Conservation (phyloP, 1,284 basidiomycete genomes). For the Athelia psychrophila region DNA sequence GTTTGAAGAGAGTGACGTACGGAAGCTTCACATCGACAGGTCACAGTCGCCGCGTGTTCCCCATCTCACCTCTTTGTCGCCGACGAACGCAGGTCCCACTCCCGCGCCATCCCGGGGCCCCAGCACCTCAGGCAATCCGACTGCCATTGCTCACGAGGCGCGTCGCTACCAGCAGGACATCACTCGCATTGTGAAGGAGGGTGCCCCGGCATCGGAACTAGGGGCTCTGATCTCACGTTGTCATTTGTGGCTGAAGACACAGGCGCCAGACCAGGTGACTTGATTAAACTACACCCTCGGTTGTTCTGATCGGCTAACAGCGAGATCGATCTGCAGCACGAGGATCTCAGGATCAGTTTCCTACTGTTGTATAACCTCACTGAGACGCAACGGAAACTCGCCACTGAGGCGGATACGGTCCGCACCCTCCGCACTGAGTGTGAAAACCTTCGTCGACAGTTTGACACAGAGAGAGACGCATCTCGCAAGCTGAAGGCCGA, state of each 20-base stretch:
- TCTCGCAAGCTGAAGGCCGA: slow-evolving; percentile 4
- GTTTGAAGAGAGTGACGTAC: slow-evolving; percentile 25
- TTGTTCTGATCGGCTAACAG: not conserved
- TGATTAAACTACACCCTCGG: not conserved
- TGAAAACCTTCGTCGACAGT: slow-evolving; percentile 25
- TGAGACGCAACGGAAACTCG: slow-evolving; percentile 25
- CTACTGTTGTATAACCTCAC: slow-evolving; percentile 27
- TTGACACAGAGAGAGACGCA: slow-evolving; percentile 24
- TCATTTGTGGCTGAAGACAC: slow-evolving; percentile 32
- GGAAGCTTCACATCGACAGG: slow-evolving; percentile 28
- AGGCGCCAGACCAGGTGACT: slow-evolving; percentile 31
- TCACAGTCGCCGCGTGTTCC: slow-evolving; percentile 12
- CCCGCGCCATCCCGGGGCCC: slow-evolving; percentile 8
- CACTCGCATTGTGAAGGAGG: slow-evolving; percentile 33
- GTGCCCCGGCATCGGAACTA: slow-evolving; percentile 31
- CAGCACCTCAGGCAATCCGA: not conserved
- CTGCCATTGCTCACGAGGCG: slow-evolving; percentile 17
- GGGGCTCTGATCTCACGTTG: slow-evolving; percentile 33
- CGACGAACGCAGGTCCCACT: slow-evolving; percentile 6
- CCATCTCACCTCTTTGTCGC: not conserved
- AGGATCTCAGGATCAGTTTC: slow-evolving; percentile 28
- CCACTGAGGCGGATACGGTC: slow-evolving; percentile 22
- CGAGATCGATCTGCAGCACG: slow-evolving; percentile 17
- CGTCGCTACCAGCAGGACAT: slow-evolving; percentile 32
- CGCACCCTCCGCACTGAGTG: slow-evolving; percentile 13